Evolutionary conservation across 768 basidiomycete genomes (phyloP), one percentile per base, ranked within the genome.

Genomic region (Rickenella mellea): DNA sequence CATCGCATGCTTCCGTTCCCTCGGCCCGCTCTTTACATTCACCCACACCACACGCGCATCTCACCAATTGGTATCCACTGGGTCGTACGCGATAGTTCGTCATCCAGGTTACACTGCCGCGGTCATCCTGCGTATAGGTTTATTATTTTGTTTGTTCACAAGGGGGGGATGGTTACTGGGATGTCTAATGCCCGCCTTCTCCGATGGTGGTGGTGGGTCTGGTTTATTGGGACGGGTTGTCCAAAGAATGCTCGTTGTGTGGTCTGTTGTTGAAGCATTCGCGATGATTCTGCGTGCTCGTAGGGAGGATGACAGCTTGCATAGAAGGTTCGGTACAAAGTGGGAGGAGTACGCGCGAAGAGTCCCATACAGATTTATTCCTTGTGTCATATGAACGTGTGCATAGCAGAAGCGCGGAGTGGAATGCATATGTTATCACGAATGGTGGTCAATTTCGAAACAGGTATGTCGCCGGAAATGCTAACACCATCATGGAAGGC

Each of bases 1-100:
- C n/a, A n/a, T n/a, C n/a, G n/a, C n/a, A n/a, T 66, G 63, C 44
- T 65, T 56, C 51, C 54, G 49, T 28, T 38, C 51, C 7, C 48
- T 66, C 25, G 64, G 64, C 2, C 45, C 45, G 2, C 51, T 62
- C 27, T 66, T 66, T 46, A 66, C 64, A 0, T 61, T 60, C 41
- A 50, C 64, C 3, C 60, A 64, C 1, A 51, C 55, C 15, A 43
- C 67, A 14, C 52, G 52, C 2, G 51, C 51, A 17, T 43, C 55
- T 2, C 65, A 66, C 38, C 15, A 36, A 9, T 56, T 66, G 4
- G 40, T 66, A 20, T 63, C 55, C 1, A 42, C 51, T 1, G 66
- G 66, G 0, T 64, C 65, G 2, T 66, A 66, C 43, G 47, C 51
- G 7, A 44, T 58, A 40, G 58, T 65, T 0, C 63, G 65, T 8